Conservation (phyloP, 2,329 filamentous ascomycete species). For the Arthrobotrys sphaeroides region DNA sequence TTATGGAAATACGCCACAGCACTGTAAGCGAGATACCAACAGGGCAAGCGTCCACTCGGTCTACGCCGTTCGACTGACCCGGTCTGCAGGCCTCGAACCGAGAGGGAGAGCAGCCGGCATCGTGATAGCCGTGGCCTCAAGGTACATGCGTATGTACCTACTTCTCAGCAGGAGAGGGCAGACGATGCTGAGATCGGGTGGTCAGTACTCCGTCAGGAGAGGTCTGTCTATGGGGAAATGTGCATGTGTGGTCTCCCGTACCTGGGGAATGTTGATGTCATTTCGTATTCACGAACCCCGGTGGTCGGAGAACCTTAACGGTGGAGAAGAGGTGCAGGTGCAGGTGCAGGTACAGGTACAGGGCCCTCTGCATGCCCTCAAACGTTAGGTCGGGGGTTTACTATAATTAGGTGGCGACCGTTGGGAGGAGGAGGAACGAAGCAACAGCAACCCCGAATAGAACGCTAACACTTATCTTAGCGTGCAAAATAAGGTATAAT, state of each 20-base stretch:
- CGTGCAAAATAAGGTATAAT: constrained; percentile 7
- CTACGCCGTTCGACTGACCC: background rate
- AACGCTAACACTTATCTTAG: background rate
- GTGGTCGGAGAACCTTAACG: background rate
- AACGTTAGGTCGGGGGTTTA: constrained; percentile 13
- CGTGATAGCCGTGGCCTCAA: no score
- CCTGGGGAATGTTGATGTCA: constrained; percentile 2
- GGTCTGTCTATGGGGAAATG: background rate
- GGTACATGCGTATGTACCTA: no score
- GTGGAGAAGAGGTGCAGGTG: background rate
- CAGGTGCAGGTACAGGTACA: background rate
- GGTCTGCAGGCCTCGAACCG: background rate
- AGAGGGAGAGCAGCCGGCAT: background rate
- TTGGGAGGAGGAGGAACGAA: background rate
- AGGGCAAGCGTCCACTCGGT: constrained; percentile 7
- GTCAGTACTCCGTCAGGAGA: no score
- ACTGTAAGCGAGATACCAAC: constrained; percentile 28
- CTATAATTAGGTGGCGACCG: constrained; percentile 18
- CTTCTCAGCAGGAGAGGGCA: no score
- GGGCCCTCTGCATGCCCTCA: background rate
- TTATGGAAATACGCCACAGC: constrained; percentile 54
- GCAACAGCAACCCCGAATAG: constrained; percentile 6
- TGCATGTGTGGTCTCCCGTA: background rate
- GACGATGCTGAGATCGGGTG: no score
- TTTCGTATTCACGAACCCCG: background rate